phyloP scores from a whole-genome alignment of 2,329 filamentous ascomycete species.

The Sporothrix phasma region DNA sequence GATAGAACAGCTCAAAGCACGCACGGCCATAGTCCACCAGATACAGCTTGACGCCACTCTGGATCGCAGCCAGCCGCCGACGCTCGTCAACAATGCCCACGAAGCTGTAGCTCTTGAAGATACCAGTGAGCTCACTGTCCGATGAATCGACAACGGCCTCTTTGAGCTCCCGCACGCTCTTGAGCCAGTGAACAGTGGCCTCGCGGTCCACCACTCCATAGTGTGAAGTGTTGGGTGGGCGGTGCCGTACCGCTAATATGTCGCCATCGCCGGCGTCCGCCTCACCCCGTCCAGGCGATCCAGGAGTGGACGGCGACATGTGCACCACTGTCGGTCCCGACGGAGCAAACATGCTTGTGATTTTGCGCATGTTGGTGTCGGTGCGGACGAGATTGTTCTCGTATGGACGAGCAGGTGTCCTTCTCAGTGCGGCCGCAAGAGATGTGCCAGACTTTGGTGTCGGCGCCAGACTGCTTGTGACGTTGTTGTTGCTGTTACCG shows the following conservation, averaged over 20 bases:
- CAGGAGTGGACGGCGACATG: conserved; percentile 19
- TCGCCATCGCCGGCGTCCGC: background rate
- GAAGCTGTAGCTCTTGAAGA: conserved; percentile 82
- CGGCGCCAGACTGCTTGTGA: conserved; percentile 18
- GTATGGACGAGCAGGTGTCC: conserved; percentile 47
- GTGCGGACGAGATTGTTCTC: conserved; percentile 88
- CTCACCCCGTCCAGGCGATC: conserved; percentile 17
- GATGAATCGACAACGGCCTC: conserved; percentile 69
- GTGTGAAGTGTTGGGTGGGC: conserved; percentile 42
- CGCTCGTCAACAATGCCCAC: conserved; percentile 85
- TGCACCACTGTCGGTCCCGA: conserved; percentile 25
- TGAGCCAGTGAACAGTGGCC: conserved; percentile 59
- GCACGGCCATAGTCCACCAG: conserved; percentile 86
- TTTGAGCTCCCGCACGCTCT: conserved; percentile 78
- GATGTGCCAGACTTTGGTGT: conserved; percentile 24
- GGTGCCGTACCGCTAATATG: background rate
- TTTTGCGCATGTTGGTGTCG: conserved; percentile 81
- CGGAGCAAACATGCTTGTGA: conserved; percentile 86
- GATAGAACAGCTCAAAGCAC: conserved; percentile 88
- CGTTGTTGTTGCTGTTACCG: background rate
- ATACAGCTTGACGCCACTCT: conserved; percentile 84
- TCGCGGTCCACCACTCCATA: conserved; percentile 67
- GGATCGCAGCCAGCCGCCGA: conserved; percentile 81
- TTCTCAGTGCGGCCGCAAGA: conserved; percentile 30
- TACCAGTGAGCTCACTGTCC: conserved; percentile 77